phyloP scores from a whole-genome alignment of 345 rosid genomes.

The Gossypium sturtianum region DNA sequence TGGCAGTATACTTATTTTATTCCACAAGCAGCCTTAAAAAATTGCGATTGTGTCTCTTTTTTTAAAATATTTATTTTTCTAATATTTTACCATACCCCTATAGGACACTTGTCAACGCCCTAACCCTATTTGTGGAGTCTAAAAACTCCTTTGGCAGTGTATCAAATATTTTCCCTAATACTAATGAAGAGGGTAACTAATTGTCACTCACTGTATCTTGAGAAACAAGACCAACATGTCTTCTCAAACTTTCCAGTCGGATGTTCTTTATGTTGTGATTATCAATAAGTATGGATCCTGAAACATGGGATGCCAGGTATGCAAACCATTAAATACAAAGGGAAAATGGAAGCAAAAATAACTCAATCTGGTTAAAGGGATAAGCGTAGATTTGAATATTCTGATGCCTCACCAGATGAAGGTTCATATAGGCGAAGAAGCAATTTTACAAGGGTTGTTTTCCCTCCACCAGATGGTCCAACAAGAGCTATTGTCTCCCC shows the following conservation, averaged over 20 bases:
- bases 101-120: no score
- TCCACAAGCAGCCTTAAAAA: no score
- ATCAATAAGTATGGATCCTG: constrained; percentile 70
- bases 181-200: constrained; percentile 2
- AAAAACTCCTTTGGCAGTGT: no score
- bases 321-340: constrained; percentile 1
- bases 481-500: constrained; percentile 91
- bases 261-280: constrained; percentile 52
- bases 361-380: not conserved
- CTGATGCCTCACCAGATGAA: constrained; percentile 46
- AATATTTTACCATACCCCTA: no score
- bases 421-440: constrained; percentile 92
- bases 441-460: constrained; percentile 88
- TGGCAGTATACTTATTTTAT: no score
- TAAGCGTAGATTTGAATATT: not conserved
- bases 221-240: constrained; percentile 85
- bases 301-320: constrained; percentile 8
- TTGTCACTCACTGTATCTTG: constrained; percentile 72
- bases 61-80: no score
- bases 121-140: no score
- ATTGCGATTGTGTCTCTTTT: no score
- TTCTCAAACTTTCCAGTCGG: constrained; percentile 64
- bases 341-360: not conserved
- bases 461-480: constrained; percentile 98
- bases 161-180: not conserved